Percentiles rank a stretch among this genome's conserved stretches.
phyloP scores from a whole-genome alignment of 2,329 filamentous ascomycete genomes.

The Talaromyces sp. region DNA sequence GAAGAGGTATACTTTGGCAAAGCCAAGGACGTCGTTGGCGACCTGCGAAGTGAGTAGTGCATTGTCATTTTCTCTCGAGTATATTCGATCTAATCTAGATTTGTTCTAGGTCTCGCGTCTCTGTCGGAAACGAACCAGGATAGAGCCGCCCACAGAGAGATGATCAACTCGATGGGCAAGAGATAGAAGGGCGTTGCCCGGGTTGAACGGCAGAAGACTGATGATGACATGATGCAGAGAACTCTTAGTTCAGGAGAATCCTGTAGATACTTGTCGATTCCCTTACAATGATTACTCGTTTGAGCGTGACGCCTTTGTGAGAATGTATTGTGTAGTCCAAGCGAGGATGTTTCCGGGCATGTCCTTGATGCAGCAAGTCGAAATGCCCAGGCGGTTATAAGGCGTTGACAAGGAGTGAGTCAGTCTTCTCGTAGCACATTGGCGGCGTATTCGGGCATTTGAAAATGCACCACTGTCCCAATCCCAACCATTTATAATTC shows the following conservation, averaged over 20 bases:
- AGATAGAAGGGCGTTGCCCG: not conserved
- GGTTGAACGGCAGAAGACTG: not conserved
- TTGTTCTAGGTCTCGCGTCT: conserved; percentile 57
- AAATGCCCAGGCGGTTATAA: not conserved
- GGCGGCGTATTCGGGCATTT: not conserved
- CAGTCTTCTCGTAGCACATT: not conserved
- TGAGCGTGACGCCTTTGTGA: not conserved
- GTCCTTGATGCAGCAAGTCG: not conserved
- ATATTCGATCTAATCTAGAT: conserved; percentile 12
- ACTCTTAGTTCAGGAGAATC: not conserved
- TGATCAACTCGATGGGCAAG: conserved; percentile 61
- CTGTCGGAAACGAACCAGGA: conserved; percentile 82
- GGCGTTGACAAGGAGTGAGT: not conserved
- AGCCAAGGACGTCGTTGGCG: conserved; percentile 95
- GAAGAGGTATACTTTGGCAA: conserved; percentile 99
- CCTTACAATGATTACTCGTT: not conserved
- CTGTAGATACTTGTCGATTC: not conserved
- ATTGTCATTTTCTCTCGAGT: not conserved
- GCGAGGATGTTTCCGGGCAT: not conserved
- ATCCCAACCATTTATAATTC: not conserved
- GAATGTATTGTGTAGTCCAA: not conserved
- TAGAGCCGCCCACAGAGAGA: conserved; percentile 77
- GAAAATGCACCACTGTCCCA: not conserved
- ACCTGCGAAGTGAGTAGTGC: conserved; percentile 68
- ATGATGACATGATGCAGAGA: not conserved